Evolutionary conservation across 2,329 filamentous ascomycete species (phyloP), one percentile per base, ranked within the genome.

Genomic region (Fusarium concolor): DNA sequence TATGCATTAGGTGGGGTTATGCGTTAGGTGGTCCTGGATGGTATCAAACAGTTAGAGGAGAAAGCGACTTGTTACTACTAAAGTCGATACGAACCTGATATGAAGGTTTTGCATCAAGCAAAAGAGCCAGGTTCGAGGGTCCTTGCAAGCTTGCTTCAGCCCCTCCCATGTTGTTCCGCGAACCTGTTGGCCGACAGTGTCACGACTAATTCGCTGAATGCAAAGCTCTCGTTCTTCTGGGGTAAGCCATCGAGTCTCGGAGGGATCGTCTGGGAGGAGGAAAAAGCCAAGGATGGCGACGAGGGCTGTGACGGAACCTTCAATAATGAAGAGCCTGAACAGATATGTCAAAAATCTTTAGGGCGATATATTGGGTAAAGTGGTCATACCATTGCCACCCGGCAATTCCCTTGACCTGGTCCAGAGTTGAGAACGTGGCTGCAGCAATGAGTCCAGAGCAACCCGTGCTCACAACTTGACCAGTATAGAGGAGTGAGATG

Each of bases 391-490:
- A 89, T 12, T 86, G 79, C 88, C 88, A 91, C 3, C 87, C 88
- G 6, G 81, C 77, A 3, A 89, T 77, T 3, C 88, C 89, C 11
- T 77, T 77, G 6, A 79, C 77, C 7, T 83, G 79, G 15, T 65
- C 56, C 4, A 68, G 55, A 3, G 59, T 65, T 47, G 49, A 62
- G 1, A 86, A 86, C 49, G 92, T 90, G 3, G 89, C 86, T 2
- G 85, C 85, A 2, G 84, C 83, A 28, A 88, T 84, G 7, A 87
- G 74, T 6, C 87, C 89, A 2, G 87, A 89, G 71, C 91, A 91
- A 2, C 89, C 89, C 2, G 88, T 88, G 3, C 86, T 88, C 5
- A 91, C 82, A 24, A 65, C 58, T 18, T 65, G 37, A 4, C 47
- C 47, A 33, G 62, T 62, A 17, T 65, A 65, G 5, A 65, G 38